phyloP scores from a whole-genome alignment of 129 eudicot species.

The Pulicaria dysenterica region DNA sequence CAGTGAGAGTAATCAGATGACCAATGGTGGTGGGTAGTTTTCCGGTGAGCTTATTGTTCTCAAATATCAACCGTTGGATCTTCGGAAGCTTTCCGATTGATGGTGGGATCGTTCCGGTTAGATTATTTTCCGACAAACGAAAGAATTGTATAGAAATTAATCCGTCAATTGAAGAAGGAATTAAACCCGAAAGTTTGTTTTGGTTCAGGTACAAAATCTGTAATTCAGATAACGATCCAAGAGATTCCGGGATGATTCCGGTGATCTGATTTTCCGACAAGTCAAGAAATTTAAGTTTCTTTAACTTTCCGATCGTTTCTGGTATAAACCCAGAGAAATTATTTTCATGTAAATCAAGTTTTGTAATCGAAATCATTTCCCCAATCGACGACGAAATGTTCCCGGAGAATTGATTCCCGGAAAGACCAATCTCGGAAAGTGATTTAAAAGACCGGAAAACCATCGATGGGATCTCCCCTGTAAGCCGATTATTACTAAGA shows the following conservation, averaged over 20 bases:
- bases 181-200: conserved; percentile 59
- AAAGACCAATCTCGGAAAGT: conserved; percentile 54
- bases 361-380: conserved; percentile 40
- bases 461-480: conserved; percentile 47
- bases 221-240: conserved; percentile 55
- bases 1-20: conserved; percentile 47
- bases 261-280: conserved; percentile 58
- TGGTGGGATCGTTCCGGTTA: conserved; percentile 57
- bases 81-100: conserved; percentile 55
- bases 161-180: conserved; percentile 58
- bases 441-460: conserved; percentile 40
- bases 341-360: conserved; percentile 66
- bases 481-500: conserved; percentile 52
- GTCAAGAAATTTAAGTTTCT: conserved; percentile 46
- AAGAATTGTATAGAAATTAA: conserved; percentile 52
- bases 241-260: conserved; percentile 58
- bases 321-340: conserved; percentile 61
- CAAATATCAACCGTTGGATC: conserved; percentile 59
- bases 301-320: conserved; percentile 51
- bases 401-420: conserved; percentile 63
- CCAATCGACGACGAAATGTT: conserved; percentile 62
- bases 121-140: conserved; percentile 55
- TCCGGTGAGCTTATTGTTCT: conserved; percentile 72
- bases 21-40: conserved; percentile 68
- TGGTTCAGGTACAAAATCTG: conserved; percentile 49